Percentiles rank a stretch among this genome's conserved stretches.
These are phyloP conservation scores for Fusarium palustre DNA, from an alignment of 2,329 filamentous ascomycete species.

Conservation along the genomic window DNA sequence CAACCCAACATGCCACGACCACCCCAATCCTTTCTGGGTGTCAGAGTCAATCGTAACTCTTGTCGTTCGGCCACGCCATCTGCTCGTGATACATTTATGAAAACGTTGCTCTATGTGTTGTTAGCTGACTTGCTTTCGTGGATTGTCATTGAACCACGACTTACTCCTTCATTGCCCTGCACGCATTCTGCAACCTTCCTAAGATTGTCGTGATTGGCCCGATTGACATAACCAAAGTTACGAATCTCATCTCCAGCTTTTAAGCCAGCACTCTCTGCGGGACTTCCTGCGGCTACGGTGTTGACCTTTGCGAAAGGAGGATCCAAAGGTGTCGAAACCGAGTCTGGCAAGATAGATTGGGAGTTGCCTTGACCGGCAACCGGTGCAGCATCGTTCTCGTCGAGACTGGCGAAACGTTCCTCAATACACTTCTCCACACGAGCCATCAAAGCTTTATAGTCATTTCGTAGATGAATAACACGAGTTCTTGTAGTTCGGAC, in stretches of 20 bases:
- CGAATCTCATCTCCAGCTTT: conserved; percentile 83
- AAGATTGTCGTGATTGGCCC: conserved; percentile 86
- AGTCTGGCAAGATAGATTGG: conserved; percentile 50
- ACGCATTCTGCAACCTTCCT: conserved; percentile 90
- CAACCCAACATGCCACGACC: conserved; percentile 91
- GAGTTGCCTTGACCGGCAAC: conserved; percentile 38
- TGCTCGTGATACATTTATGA: conserved; percentile 73
- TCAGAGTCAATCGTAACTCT: conserved; percentile 78
- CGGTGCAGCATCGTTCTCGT: conserved; percentile 58
- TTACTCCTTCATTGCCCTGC: conserved; percentile 87
- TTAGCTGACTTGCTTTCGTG: conserved; percentile 40
- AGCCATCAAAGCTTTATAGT: conserved; percentile 90
- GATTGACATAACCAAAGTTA: conserved; percentile 86
- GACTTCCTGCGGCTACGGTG: conserved; percentile 79
- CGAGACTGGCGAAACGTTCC: conserved; percentile 83
- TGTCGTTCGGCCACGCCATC: conserved; percentile 56
- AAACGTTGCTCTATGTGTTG: conserved; percentile 69
- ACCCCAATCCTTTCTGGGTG: conserved; percentile 85
- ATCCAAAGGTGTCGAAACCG: conserved; percentile 44
- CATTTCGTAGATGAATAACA: conserved; percentile 90
- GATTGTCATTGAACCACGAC: conserved; percentile 52
- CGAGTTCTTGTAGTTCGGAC: conserved; percentile 92
- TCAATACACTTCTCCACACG: conserved; percentile 88
- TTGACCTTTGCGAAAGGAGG: conserved; percentile 88
- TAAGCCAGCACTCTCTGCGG: conserved; percentile 85